Evolutionary conservation across 2,329 filamentous ascomycete species (phyloP), one percentile per base, ranked within the genome.

Genomic region (Rutstroemia sp.): DNA sequence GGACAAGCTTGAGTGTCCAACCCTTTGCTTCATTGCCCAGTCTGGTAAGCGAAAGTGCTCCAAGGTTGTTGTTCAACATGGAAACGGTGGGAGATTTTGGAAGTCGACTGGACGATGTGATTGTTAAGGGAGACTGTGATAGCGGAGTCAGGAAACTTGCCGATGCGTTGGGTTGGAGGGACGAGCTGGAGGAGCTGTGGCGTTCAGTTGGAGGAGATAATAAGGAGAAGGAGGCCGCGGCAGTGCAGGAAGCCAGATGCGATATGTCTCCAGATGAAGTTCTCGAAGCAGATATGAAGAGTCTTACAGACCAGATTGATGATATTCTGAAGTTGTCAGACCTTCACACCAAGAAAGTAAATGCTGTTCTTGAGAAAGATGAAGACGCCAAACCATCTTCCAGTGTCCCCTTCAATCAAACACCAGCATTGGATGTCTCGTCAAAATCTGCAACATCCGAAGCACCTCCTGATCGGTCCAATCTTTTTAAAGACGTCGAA

Each of bases 21-120:
- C 94, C 94, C 0, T 99, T 99, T 70, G 90, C 92, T 1, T 83
- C 83, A 48, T 74, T 97, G 50, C 92, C 92, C 0, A 73, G 79
- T 14, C 74, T 86, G 62, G 84, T 83, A 21, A 66, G 70, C 2
- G 77, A 84, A 1, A 76, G 75, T 0, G 81, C 80, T 3, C 94
- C 92, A 0, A 81, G 94, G 9, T 74, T 99, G 2, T 76, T 99
- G 19, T 88, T 99, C 71, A 99, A 99, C 70, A 79, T 86, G 72
- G 89, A 96, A 70, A 75, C 75, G 38, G 94, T 96, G 0, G 92
- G 94, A 0, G 82, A 82, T 19, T 69, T 99, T 38, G 94, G 94
- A 0, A 79, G 78, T 7, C 76, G 89, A 25, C 69, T 86, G 0
- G 92, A 99, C 67, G 94, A 99, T 72, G 92, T 99, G 0, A 68